Evolutionary conservation across 2,329 filamentous ascomycete genomes (phyloP).

Genomic region (Colletotrichum orchidophilum): DNA sequence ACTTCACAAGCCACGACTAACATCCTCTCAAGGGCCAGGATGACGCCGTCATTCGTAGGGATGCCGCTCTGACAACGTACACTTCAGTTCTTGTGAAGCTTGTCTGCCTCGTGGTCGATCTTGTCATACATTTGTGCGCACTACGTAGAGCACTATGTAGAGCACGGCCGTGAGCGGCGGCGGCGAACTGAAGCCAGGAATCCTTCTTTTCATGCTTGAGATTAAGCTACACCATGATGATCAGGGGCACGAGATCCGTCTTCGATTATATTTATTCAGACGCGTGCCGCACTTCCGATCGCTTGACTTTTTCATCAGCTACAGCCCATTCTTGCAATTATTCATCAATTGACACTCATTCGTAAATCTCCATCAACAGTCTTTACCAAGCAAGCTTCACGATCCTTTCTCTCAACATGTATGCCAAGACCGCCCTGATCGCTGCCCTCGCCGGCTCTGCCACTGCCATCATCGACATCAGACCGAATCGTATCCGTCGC

Average conservation of each 20-base stretch:
- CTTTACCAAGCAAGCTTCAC: background rate
- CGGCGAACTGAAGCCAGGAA: background rate
- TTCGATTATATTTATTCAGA: background rate
- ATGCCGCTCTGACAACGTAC: background rate
- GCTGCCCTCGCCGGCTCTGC: conserved; percentile 37
- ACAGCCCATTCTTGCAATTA: background rate
- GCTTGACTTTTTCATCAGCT: background rate
- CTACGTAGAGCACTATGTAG: background rate
- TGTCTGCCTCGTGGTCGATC: background rate
- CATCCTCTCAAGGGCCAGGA: background rate
- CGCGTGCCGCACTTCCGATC: background rate
- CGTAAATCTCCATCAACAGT: background rate
- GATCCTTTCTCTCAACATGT: conserved; percentile 35
- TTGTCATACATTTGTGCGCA: background rate
- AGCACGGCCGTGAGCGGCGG: background rate
- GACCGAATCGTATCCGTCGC: conserved; percentile 32
- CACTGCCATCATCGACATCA: conserved; percentile 32
- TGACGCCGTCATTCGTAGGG: background rate
- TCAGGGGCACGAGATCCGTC: background rate
- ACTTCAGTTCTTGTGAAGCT: background rate
- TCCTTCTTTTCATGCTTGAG: background rate
- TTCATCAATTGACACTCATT: background rate
- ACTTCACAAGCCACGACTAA: background rate
- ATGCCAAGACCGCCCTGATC: conserved; percentile 37
- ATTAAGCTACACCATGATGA: conserved; percentile 4